phyloP scores from a whole-genome alignment of 352 stramenopile species.

The Pythium aristosporum region DNA sequence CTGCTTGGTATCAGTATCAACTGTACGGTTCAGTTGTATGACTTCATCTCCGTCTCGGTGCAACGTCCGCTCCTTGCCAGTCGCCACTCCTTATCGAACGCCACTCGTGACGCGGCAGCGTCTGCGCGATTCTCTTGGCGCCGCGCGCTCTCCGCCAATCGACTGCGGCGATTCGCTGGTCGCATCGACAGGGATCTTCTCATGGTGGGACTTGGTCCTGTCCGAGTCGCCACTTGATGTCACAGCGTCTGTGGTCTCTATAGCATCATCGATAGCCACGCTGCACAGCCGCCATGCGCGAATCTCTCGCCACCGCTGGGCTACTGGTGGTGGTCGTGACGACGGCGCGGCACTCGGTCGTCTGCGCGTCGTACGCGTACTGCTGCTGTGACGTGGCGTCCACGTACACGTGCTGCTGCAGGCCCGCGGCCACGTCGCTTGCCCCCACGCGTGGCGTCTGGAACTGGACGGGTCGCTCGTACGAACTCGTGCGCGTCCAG shows the following conservation, averaged over 20 bases:
- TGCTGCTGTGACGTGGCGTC: slow-evolving; percentile 40
- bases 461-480: slow-evolving; percentile 40
- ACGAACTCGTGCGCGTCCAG: slow-evolving; percentile 43
- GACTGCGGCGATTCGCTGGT: not conserved
- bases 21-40: too few relatives aligned
- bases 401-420: slow-evolving; percentile 32
- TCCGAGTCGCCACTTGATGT: slow-evolving; percentile 7
- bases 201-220: slow-evolving; percentile 1
- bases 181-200: not conserved
- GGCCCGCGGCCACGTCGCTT: not conserved
- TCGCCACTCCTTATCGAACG: not conserved
- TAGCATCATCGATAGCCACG: slow-evolving; percentile 11
- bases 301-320: not conserved
- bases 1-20: not conserved
- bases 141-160: not conserved
- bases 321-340: slow-evolving; percentile 1
- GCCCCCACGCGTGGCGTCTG: slow-evolving; percentile 39
- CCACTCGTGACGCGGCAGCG: not conserved
- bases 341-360: slow-evolving; percentile 47
- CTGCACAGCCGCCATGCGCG: not conserved
- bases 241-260: not conserved
- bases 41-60: not conserved
- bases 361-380: slow-evolving; percentile 51
- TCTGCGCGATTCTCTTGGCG: not conserved
- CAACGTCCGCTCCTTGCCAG: not conserved